A percentile compares a stretch with the other conserved stretches of the same genome.
Evolutionary conservation across 73 alveolate genomes (phyloP).

Genomic region (Durusdinium trenchii): DNA sequence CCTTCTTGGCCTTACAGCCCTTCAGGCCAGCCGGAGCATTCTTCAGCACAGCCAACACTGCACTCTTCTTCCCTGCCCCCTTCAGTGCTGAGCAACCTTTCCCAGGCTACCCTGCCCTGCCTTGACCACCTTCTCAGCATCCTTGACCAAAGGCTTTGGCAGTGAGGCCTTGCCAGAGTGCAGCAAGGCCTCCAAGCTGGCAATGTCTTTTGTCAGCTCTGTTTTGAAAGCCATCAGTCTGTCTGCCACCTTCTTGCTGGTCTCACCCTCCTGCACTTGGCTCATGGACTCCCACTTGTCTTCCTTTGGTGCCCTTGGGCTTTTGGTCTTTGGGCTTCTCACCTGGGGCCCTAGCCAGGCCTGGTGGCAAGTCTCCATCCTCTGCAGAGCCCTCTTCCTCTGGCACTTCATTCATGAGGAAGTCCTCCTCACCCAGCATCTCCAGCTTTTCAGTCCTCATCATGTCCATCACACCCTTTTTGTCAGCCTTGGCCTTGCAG

Average conservation of each 20-base stretch:
- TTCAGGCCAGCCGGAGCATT: background rate
- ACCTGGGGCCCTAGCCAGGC: conserved; percentile 21
- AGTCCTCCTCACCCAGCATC: background rate
- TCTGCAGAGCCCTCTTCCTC: background rate
- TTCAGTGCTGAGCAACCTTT: background rate
- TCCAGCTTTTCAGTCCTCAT: background rate
- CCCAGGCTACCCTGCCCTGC: background rate
- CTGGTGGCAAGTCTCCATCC: background rate
- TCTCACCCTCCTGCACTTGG: background rate
- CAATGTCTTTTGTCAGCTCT: conserved; percentile 17
- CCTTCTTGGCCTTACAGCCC: background rate
- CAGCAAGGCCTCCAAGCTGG: background rate
- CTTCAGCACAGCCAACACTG: background rate
- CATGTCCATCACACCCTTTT: background rate
- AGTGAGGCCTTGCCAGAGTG: background rate
- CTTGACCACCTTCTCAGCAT: background rate
- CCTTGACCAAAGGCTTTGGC: background rate
- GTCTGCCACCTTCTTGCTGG: background rate
- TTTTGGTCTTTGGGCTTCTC: background rate
- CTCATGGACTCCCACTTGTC: conserved; percentile 5
- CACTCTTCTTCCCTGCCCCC: background rate
- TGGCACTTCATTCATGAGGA: background rate
- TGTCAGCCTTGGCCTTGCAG: background rate
- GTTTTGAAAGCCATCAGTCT: background rate
- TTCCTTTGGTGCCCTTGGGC: background rate